Percentiles rank a stretch among this genome's conserved stretches.
phyloP scores from a whole-genome alignment of 2,329 filamentous ascomycete genomes.

The Bipolaris victoriae region DNA sequence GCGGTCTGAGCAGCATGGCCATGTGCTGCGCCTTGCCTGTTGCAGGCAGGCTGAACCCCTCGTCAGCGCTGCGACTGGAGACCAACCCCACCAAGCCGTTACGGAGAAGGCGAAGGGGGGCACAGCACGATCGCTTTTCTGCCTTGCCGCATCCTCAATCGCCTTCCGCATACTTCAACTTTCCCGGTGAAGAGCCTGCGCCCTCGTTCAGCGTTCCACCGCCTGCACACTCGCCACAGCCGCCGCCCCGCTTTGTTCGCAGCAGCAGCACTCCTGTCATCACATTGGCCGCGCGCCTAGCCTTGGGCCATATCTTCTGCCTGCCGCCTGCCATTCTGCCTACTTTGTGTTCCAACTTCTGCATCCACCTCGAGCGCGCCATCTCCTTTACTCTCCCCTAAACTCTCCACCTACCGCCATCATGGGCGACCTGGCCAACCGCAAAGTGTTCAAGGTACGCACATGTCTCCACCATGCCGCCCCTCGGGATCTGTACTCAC shows the following conservation, averaged over 20 bases:
- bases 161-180: slow-evolving; percentile 19
- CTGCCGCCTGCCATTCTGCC: slow-evolving; percentile 22
- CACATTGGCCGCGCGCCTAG: slow-evolving; percentile 40
- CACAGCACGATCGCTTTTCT: slow-evolving; percentile 30
- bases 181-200: slow-evolving; percentile 25
- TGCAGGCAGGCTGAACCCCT: slow-evolving; percentile 16
- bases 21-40: slow-evolving; percentile 11
- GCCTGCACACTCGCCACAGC: slow-evolving; percentile 22
- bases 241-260: slow-evolving; percentile 28
- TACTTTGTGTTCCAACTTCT: slow-evolving; percentile 9
- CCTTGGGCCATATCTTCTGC: slow-evolving; percentile 31
- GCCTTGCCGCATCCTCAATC: slow-evolving; percentile 21
- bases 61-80: slow-evolving; percentile 18
- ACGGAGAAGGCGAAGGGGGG: slow-evolving; percentile 24
- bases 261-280: slow-evolving; percentile 26
- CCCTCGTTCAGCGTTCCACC: slow-evolving; percentile 17
- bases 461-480: not conserved
- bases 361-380: slow-evolving; percentile 6
- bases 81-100: slow-evolving; percentile 20
- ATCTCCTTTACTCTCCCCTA: slow-evolving; percentile 4
- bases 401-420: slow-evolving; percentile 56
- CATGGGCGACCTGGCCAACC: slow-evolving; percentile 69
- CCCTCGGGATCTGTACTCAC: slow-evolving; percentile 3
- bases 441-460: slow-evolving; percentile 64
- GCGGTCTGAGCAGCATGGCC: slow-evolving; percentile 26